Base-by-base conservation (phyloP, 805 yeast species). In the Ogataea glucozyma region DNA sequence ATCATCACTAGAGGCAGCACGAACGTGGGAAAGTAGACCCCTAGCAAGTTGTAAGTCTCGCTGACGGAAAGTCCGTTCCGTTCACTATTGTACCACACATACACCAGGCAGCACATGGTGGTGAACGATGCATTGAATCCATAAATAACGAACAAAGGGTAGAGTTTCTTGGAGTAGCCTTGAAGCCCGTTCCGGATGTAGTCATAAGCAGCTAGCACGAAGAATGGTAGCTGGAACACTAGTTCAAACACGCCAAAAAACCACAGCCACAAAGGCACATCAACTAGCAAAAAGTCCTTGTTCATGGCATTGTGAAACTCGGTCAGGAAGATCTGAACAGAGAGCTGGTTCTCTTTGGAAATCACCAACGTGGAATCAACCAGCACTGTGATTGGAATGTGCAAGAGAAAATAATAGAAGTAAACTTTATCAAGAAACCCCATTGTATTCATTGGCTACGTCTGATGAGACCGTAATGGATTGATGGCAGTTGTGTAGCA, bases 51-150 rank as follows among this genome's bases (percentile, higher is more conserved):
- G 40, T 50, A 46, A 10, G 65, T 54, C 31, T 80, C 81, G 0
- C 26, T 31, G 0, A 17, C 11, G 2, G 62, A 46, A 37, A 81
- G 60, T 0, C 76, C 78, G 26, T 67, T 49, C 9, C 67, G 70
- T 2, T 69, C 69, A 4, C 55, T 47, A 9, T 67, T 54, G 1
- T 52, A 22, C 14, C 53, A 53, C 12, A 82, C 72, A 52, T 77
- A 73, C n/a, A 72, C 58, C 49, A 85, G 64, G 60, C 97, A 91
- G 18, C 81, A 76, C 26, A 81, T 61, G 0, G 97, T 88, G 4
- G 97, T 88, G 39, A 85, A 67, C 4, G 83, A 68, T 0, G 97
- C 98, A 57, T 88, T 88, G 53, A 85, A 75, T 3, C 91, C 96
- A 62, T 93, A 91, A 5, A 82, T 55, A 11, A 78, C 65, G 51